These are phyloP conservation scores for Neonectria coccinea DNA, from an alignment of 2,329 filamentous ascomycete species.

Conservation along the genomic window DNA sequence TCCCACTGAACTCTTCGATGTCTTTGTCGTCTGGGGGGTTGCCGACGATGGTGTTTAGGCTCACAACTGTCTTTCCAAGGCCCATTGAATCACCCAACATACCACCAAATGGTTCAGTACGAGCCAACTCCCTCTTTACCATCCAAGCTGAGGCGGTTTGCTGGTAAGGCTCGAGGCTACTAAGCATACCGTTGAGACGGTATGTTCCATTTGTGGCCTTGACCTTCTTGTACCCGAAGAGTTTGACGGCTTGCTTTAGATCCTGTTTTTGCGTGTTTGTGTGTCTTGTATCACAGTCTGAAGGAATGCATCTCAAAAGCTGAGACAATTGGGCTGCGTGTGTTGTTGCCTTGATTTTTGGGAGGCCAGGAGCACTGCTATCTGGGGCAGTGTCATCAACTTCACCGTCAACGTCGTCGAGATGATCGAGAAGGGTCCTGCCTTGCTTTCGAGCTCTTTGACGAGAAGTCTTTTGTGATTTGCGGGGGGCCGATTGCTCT, in stretches of 20 bases:
- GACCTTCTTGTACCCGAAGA: conserved; percentile 40
- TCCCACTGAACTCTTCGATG: conserved; percentile 47
- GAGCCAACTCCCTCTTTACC: conserved; percentile 60
- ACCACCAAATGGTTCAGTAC: conserved; percentile 64
- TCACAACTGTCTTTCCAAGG: conserved; percentile 77
- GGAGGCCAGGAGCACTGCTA: not conserved
- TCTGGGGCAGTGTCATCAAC: not conserved
- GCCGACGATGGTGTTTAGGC: conserved; percentile 78
- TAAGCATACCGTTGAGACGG: conserved; percentile 35
- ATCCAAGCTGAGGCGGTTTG: conserved; percentile 66
- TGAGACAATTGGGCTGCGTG: conserved; percentile 6
- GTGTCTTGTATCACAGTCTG: conserved; percentile 29
- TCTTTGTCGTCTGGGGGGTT: conserved; percentile 60
- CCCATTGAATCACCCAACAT: conserved; percentile 73
- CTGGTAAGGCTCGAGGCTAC: conserved; percentile 60
- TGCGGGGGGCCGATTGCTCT: not conserved
- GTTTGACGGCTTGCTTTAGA: conserved; percentile 18
- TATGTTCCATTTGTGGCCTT: conserved; percentile 16
- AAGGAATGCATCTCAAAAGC: conserved; percentile 26
- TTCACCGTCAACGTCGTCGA: not conserved
- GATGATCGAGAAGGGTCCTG: not conserved
- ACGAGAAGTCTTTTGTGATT: not conserved
- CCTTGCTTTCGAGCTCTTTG: conserved; percentile 12
- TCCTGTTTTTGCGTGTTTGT: conserved; percentile 30
- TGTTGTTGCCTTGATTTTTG: conserved; percentile 12